A percentile compares a stretch with the other conserved stretches of the same genome.
Evolutionary conservation across 2,329 filamentous ascomycete species (phyloP).

Genomic region (Botryotinia globosa): DNA sequence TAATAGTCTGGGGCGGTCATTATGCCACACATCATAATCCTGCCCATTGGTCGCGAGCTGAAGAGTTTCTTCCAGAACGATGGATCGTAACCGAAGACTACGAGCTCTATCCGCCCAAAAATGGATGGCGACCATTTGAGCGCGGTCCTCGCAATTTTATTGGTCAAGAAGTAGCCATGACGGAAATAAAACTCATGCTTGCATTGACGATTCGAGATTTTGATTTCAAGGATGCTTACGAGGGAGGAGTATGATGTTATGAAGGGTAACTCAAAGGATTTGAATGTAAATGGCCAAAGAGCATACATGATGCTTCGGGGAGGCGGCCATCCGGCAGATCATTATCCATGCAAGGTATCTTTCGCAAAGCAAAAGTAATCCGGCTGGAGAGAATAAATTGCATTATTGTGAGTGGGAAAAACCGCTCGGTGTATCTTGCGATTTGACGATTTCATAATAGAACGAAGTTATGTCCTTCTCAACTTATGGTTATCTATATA

Average conservation of each 20-base stretch:
- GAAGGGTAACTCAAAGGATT: background rate
- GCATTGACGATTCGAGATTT: conserved; percentile 38
- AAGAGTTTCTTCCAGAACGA: conserved; percentile 49
- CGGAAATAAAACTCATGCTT: conserved; percentile 48
- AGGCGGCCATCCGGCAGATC: background rate
- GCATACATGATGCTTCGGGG: conserved; percentile 7
- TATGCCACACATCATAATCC: conserved; percentile 40
- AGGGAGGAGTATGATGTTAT: conserved; percentile 6
- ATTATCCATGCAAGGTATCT: conserved; percentile 4
- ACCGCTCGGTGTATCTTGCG: too few relatives aligned
- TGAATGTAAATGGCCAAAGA: conserved; percentile 7
- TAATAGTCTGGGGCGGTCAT: conserved; percentile 9
- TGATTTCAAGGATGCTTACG: conserved; percentile 6
- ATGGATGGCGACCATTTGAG: conserved; percentile 55
- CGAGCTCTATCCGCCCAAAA: conserved; percentile 37
- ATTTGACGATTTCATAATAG: background rate
- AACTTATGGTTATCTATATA: background rate
- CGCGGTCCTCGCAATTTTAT: conserved; percentile 54
- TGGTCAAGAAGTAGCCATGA: conserved; percentile 53
- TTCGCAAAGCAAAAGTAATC: background rate
- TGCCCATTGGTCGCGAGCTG: conserved; percentile 44
- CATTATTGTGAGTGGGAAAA: too few relatives aligned
- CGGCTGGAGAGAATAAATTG: too few relatives aligned
- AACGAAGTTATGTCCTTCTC: background rate
- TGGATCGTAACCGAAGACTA: conserved; percentile 42